Conservation (phyloP, 2,329 filamentous ascomycete species). For the Aspergillus quadricinctus region DNA sequence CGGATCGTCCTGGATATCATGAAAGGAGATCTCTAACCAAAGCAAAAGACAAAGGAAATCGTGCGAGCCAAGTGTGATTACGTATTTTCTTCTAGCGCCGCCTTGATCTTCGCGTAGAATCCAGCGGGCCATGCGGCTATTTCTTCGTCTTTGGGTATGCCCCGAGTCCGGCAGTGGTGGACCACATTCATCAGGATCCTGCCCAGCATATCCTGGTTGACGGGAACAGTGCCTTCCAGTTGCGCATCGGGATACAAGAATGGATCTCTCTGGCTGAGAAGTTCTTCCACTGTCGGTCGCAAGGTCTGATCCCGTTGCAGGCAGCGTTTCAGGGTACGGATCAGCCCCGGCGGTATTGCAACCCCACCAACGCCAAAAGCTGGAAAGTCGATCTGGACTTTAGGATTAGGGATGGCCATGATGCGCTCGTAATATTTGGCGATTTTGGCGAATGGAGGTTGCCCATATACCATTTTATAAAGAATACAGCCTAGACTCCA, state of each 20-base stretch:
- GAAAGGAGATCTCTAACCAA: slow-evolving; percentile 4
- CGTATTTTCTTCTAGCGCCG: slow-evolving; percentile 40
- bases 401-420: slow-evolving; percentile 48
- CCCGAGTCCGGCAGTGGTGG: slow-evolving; percentile 54
- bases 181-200: slow-evolving; percentile 58
- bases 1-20: slow-evolving; percentile 26
- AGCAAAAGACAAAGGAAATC: slow-evolving; percentile 23
- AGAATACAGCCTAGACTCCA: slow-evolving; percentile 96
- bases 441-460: slow-evolving; percentile 92
- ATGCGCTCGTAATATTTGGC: slow-evolving; percentile 80
- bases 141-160: slow-evolving; percentile 55
- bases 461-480: slow-evolving; percentile 97
- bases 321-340: slow-evolving; percentile 54
- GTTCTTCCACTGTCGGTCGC: slow-evolving; percentile 54
- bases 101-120: slow-evolving; percentile 46
- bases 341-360: slow-evolving; percentile 51
- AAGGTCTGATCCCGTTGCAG: slow-evolving; percentile 55
- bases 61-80: slow-evolving; percentile 21
- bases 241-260: slow-evolving; percentile 56
- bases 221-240: slow-evolving; percentile 44
- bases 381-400: slow-evolving; percentile 46
- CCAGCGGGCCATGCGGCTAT: slow-evolving; percentile 45
- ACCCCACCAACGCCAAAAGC: slow-evolving; percentile 44
- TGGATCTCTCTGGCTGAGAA: slow-evolving; percentile 52
- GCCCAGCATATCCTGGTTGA: slow-evolving; percentile 55